Percentiles rank a stretch among this genome's conserved stretches.
Evolutionary conservation across 805 yeast genomes (phyloP).

Genomic region (Ogataea nakhonphanomensis): DNA sequence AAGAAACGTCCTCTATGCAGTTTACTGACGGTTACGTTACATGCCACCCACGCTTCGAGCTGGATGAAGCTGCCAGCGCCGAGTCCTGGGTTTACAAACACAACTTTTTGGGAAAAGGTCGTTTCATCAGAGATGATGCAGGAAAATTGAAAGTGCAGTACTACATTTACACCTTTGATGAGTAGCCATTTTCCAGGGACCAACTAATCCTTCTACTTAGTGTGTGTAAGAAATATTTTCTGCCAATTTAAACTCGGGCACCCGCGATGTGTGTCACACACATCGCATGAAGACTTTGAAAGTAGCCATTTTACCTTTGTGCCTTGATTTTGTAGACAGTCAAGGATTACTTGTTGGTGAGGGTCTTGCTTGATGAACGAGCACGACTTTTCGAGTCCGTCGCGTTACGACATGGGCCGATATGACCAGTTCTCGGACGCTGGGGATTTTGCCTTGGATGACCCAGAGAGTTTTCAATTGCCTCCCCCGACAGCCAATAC

Average conservation of each 20-base stretch:
- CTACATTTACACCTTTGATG: constrained; percentile 40
- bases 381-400: constrained; percentile 6
- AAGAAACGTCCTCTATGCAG: constrained; percentile 30
- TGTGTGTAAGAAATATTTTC: neutral
- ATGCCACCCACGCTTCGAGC: constrained; percentile 41
- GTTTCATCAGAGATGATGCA: constrained; percentile 47
- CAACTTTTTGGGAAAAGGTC: constrained; percentile 56
- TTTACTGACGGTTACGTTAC: constrained; percentile 49
- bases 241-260: constrained; percentile 5
- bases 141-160: constrained; percentile 54
- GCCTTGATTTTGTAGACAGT: neutral
- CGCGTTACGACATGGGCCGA: constrained; percentile 3
- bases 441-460: constrained; percentile 2
- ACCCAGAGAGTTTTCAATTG: constrained; percentile 1
- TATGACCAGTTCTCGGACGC: constrained; percentile 4
- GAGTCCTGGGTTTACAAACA: constrained; percentile 50
- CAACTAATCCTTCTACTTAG: neutral
- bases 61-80: constrained; percentile 41
- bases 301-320: constrained; percentile 4
- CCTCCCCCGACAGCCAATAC: constrained; percentile 3
- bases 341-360: neutral
- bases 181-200: neutral
- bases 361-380: constrained; percentile 1
- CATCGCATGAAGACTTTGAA: constrained; percentile 1
- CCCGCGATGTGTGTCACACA: constrained; percentile 8